A percentile compares a stretch with the other conserved stretches of the same genome.
Evolutionary conservation across 352 stramenopile genomes (phyloP).

Genomic region (Globisporangium perplexum): DNA sequence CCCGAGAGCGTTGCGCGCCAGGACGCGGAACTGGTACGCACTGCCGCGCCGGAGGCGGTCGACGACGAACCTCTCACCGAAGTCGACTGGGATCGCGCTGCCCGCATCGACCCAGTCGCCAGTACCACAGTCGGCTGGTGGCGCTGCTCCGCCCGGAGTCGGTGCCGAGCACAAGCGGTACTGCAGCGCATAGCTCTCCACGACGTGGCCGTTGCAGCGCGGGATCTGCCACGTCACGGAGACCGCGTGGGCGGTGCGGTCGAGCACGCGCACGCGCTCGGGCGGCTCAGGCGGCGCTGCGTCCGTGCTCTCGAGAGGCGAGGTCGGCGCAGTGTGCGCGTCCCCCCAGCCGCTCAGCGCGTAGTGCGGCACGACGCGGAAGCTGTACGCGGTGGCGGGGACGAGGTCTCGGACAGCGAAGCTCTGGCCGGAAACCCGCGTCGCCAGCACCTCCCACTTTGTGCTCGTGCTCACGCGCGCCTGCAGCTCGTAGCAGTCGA

Average conservation of each 20-base stretch:
- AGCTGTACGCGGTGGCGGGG: conserved; percentile 40
- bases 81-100: conserved; percentile 12
- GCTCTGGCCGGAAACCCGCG: conserved; percentile 18
- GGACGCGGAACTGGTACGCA: conserved; percentile 18
- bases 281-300: conserved; percentile 33
- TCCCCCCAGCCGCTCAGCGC: conserved; percentile 27
- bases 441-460: conserved; percentile 24
- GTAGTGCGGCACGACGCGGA: conserved; percentile 49
- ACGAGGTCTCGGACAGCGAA: conserved; percentile 20
- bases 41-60: conserved; percentile 5
- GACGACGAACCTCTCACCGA: conserved; percentile 6
- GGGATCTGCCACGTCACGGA: conserved; percentile 35
- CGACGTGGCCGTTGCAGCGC: conserved; percentile 45
- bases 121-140: background rate
- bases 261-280: conserved; percentile 21
- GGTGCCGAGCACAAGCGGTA: background rate
- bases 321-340: conserved; percentile 20
- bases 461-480: conserved; percentile 27
- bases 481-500: conserved; percentile 45
- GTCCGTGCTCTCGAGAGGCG: conserved; percentile 20
- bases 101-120: conserved; percentile 8
- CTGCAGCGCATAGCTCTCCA: conserved; percentile 17
- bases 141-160: background rate
- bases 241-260: conserved; percentile 29
- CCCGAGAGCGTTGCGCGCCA: conserved; percentile 18